Base-by-base conservation (phyloP, 257 asterid species). In the Perilla frutescens region DNA sequence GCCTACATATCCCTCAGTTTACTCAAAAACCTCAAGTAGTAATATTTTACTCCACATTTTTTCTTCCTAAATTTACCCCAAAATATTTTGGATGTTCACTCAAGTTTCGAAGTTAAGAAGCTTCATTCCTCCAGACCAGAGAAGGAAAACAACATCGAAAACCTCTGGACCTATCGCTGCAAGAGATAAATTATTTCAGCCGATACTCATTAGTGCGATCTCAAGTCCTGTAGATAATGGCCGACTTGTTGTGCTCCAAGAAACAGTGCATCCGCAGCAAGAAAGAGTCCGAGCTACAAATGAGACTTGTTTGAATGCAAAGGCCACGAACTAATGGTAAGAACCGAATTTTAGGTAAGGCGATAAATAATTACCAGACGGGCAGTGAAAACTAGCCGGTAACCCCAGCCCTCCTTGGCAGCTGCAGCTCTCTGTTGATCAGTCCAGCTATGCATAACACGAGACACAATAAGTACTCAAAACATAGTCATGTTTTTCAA, bases 341-440 rank as follows among this genome's bases (percentile, higher is more conserved):
- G 40, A 64, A 72, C 45, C 20, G 60, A 45, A 51, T 14, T 3
- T 55, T 15, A 37, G 74, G 53, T 8, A 43, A 66, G 68, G 49
- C 66, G 48, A 71, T 26, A 70, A 51, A 1, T 34, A 40, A 53
- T 74, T 87, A 93, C 98, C 97, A 91, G 66, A 79, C 98, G 98
- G 20, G 91, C 97, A 37, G 97, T 79, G 85, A 88, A 93, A 65
- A 84, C 86, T 55, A 87, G 73, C 54, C 96, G 83, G 85, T 89
- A 93, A 64, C 88, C 94, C 96, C 90, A 93, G 61, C 98, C 97
- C 70, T 91, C 97, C 80, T 88, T 93, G 77, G 93, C 97, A 72
- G 96, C 94, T 74, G 86, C 90, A 68, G 87, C 95, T 83, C 98
- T 86, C 80, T 93, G 98, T 74, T 88, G 97, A 77, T 93, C 98